These are phyloP conservation scores for Arxiozyma bovina DNA, from an alignment of 1,139 yeast genomes.

Conservation along the genomic window DNA sequence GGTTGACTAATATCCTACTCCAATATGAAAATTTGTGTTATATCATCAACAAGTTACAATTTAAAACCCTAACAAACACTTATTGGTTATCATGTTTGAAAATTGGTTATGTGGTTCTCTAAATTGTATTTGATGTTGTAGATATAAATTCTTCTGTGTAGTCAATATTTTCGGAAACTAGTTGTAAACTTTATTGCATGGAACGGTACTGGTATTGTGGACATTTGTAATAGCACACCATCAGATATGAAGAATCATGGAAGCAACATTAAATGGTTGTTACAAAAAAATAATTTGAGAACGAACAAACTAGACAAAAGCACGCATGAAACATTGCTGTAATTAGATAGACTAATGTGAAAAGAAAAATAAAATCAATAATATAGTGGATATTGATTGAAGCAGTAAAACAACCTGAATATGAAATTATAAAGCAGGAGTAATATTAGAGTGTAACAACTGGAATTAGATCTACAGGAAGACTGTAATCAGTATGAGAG, in stretches of 20 bases:
- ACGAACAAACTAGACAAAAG: background rate
- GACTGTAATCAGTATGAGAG: too few species aligned
- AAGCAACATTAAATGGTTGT: background rate
- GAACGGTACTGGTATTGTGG: background rate
- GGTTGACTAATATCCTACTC: background rate
- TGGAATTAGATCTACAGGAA: background rate
- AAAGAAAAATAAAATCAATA: too few species aligned
- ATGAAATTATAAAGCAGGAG: too few species aligned
- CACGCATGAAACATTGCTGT: background rate
- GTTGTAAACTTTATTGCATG: too few species aligned
- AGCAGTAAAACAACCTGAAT: background rate
- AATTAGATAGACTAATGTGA: too few species aligned
- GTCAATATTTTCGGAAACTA: background rate
- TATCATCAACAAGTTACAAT: background rate
- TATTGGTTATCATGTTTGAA: background rate
- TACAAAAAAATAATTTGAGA: background rate
- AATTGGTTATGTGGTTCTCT: background rate
- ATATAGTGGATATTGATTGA: background rate
- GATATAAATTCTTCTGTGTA: background rate
- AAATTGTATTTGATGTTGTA: background rate
- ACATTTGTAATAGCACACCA: background rate
- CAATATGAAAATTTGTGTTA: too few species aligned
- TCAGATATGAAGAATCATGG: too few species aligned
- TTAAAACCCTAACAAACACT: background rate
- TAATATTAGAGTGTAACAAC: background rate